phyloP scores from a whole-genome alignment of 805 yeast species.

The Yarrowia sp. region DNA sequence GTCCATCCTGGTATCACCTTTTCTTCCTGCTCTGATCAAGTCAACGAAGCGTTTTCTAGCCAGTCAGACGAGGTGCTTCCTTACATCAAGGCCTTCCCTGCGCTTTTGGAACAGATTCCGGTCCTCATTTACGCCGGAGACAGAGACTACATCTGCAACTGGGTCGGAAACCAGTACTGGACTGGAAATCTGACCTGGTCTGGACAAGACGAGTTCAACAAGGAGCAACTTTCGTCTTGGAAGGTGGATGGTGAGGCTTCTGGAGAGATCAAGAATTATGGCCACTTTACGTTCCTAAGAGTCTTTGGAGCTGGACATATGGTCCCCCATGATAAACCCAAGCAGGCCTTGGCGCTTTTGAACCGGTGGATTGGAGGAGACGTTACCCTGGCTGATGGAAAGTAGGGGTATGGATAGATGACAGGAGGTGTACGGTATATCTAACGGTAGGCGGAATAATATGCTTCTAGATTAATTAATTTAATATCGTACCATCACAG shows the following conservation, averaged over 20 bases:
- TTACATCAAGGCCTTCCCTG: conserved; percentile 53
- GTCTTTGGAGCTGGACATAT: conserved; percentile 84
- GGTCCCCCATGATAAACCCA: conserved; percentile 87
- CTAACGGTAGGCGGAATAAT: too few species aligned
- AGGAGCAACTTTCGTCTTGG: conserved; percentile 44
- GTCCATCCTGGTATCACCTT: conserved; percentile 8
- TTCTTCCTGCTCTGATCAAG: background rate
- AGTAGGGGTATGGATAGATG: too few species aligned
- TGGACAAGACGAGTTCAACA: conserved; percentile 48
- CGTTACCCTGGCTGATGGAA: background rate
- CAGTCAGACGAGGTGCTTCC: conserved; percentile 59
- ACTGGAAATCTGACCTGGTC: conserved; percentile 65
- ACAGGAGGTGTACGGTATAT: too few species aligned
- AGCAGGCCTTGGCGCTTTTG: conserved; percentile 13
- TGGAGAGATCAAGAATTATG: conserved; percentile 69
- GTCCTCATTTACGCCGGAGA: conserved; percentile 90
- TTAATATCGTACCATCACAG: too few species aligned
- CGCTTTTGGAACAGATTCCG: conserved; percentile 62
- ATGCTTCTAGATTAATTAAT: too few species aligned
- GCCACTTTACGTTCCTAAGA: conserved; percentile 71
- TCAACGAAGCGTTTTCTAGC: background rate
- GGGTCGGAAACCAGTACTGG: conserved; percentile 93
- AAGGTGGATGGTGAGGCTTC: conserved; percentile 42
- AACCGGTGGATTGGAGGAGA: conserved; percentile 4
- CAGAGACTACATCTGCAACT: conserved; percentile 87